Conservation (phyloP, 768 basidiomycete species). For the Trametes elegans region DNA sequence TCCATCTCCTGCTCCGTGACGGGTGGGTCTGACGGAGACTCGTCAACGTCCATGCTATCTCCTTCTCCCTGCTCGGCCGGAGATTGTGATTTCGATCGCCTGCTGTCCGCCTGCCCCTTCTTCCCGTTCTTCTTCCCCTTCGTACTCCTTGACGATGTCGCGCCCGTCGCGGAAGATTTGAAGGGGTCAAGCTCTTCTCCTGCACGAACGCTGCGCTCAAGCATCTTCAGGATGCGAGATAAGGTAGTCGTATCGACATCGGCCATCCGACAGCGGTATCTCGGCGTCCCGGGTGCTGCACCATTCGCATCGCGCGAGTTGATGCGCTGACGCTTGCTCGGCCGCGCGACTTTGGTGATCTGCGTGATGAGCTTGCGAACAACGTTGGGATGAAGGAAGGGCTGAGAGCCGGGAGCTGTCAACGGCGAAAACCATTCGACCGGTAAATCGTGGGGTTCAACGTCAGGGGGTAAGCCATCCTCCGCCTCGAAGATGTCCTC, state of each 20-base stretch:
- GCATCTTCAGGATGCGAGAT: conserved; percentile 65
- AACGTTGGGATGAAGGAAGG: conserved; percentile 54
- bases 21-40: conserved; percentile 11
- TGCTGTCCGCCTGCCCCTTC: conserved; percentile 34
- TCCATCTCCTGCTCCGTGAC: conserved; percentile 49
- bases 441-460: conserved; percentile 48
- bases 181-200: conserved; percentile 80
- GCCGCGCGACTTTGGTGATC: conserved; percentile 64
- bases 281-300: conserved; percentile 39
- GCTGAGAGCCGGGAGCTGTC: conserved; percentile 55
- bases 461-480: conserved; percentile 63
- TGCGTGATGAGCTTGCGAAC: conserved; percentile 70
- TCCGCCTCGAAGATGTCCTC: conserved; percentile 87
- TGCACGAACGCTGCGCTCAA: conserved; percentile 76
- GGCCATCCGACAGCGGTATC: conserved; percentile 54
- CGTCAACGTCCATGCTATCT: conserved; percentile 26
- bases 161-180: conserved; percentile 25
- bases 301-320: conserved; percentile 36
- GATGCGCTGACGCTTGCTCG: conserved; percentile 65
- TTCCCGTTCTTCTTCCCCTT: conserved; percentile 40
- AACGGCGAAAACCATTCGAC: conserved; percentile 62
- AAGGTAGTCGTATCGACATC: conserved; percentile 66
- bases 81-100: conserved; percentile 44
- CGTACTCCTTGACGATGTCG: conserved; percentile 21
- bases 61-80: conserved; percentile 37